These are phyloP conservation scores for Talaromyces ruber DNA, from an alignment of 495 filamentous ascomycete species.

Conservation along the genomic window DNA sequence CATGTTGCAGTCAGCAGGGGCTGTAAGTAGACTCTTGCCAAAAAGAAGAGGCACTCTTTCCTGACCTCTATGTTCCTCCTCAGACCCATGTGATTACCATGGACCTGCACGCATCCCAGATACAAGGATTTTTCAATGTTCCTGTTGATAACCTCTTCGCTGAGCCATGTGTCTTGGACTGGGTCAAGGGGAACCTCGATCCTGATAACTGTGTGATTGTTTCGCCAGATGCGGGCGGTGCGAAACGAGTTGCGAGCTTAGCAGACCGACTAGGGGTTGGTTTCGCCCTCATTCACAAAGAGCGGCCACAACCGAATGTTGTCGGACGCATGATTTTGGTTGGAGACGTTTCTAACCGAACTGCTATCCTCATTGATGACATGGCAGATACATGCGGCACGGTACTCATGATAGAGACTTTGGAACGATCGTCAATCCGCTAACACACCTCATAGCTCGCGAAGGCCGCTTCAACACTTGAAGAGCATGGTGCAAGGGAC, in stretches of 20 bases:
- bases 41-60: neutral
- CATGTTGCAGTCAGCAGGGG: constrained; percentile 50
- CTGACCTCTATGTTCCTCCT: neutral
- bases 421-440: neutral
- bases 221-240: constrained; percentile 79
- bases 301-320: constrained; percentile 63
- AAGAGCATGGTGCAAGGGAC: constrained; percentile 66
- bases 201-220: constrained; percentile 73
- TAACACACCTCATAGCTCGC: constrained; percentile 42
- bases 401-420: neutral
- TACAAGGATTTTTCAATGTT: constrained; percentile 87
- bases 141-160: constrained; percentile 79
- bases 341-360: constrained; percentile 59
- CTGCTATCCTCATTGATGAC: constrained; percentile 75
- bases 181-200: constrained; percentile 66
- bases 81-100: constrained; percentile 81
- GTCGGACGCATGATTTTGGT: constrained; percentile 89
- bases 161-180: constrained; percentile 61
- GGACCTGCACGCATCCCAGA: constrained; percentile 84
- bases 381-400: constrained; percentile 81
- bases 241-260: constrained; percentile 77
- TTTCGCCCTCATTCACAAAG: constrained; percentile 87
- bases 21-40: neutral
- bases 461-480: constrained; percentile 71
- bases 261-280: constrained; percentile 72